phyloP scores from a whole-genome alignment of 352 stramenopile genomes.

The Phytophthora macrochlamydospora region DNA sequence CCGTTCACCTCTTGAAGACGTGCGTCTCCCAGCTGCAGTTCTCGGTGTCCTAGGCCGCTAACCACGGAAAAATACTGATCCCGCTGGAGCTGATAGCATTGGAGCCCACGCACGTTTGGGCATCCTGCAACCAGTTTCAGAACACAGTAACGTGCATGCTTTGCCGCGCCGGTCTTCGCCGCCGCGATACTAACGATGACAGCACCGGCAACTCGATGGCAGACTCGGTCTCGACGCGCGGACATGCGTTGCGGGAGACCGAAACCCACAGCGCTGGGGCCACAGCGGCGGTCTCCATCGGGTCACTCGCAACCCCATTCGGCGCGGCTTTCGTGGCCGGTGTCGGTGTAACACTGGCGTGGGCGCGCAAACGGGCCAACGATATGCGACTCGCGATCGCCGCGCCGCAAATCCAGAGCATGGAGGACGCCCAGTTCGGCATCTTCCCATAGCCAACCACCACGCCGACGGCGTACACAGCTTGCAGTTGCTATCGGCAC shows the following conservation, averaged over 20 bases:
- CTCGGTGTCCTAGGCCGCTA: too few relatives aligned
- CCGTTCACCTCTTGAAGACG: too few relatives aligned
- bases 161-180: neutral
- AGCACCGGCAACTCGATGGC: conserved; percentile 3
- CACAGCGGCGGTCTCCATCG: conserved; percentile 1
- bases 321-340: conserved; percentile 14
- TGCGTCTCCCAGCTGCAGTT: too few relatives aligned
- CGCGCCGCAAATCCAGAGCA: conserved; percentile 14
- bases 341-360: conserved; percentile 27
- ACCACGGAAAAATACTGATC: neutral
- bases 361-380: conserved; percentile 24
- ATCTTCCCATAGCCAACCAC: conserved; percentile 32
- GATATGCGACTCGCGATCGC: too few relatives aligned
- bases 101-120: neutral
- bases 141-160: conserved; percentile 14
- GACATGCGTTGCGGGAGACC: neutral
- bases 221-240: neutral
- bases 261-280: conserved; percentile 16
- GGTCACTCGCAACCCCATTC: neutral
- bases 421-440: conserved; percentile 17
- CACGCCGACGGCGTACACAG: conserved; percentile 38
- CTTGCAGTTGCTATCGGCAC: conserved; percentile 14
- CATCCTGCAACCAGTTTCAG: conserved; percentile 28
- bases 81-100: conserved; percentile 6
- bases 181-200: conserved; percentile 6